These are phyloP conservation scores for Bruguiera gymnorhiza DNA, from an alignment of 345 rosid genomes.

Conservation along the genomic window DNA sequence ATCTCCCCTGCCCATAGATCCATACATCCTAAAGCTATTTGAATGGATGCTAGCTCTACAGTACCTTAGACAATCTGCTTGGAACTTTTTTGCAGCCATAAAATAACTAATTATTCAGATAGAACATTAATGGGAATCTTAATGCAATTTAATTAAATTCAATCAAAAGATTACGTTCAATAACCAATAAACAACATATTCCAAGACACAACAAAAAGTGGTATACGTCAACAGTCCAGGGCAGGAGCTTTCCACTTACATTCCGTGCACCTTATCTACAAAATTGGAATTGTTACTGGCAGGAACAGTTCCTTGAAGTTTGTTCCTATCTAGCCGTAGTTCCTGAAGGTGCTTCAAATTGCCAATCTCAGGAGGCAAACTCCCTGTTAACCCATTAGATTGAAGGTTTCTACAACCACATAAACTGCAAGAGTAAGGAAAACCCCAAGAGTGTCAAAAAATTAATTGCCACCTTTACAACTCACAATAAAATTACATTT, in stretches of 20 bases:
- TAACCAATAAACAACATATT: neutral
- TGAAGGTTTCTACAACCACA: constrained; percentile 71
- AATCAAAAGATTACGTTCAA: too few species aligned
- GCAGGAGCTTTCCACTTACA: constrained; percentile 41
- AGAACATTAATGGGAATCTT: too few species aligned
- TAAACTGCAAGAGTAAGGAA: constrained; percentile 10
- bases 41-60: neutral
- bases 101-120: too few species aligned
- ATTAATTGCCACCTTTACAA: constrained; percentile 4
- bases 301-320: constrained; percentile 78
- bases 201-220: neutral
- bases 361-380: constrained; percentile 71
- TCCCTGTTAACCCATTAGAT: constrained; percentile 87
- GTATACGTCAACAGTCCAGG: neutral
- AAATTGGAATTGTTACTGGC: constrained; percentile 37
- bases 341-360: constrained; percentile 69
- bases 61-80: too few species aligned
- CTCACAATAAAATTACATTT: constrained; percentile 41
- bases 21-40: neutral
- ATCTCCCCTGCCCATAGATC: neutral
- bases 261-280: constrained; percentile 33
- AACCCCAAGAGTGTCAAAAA: constrained; percentile 1
- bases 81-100: too few species aligned
- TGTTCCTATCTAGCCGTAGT: constrained; percentile 82
- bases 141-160: too few species aligned